Conservation (phyloP, 1,139 yeast genomes). For the Candida albicans region DNA sequence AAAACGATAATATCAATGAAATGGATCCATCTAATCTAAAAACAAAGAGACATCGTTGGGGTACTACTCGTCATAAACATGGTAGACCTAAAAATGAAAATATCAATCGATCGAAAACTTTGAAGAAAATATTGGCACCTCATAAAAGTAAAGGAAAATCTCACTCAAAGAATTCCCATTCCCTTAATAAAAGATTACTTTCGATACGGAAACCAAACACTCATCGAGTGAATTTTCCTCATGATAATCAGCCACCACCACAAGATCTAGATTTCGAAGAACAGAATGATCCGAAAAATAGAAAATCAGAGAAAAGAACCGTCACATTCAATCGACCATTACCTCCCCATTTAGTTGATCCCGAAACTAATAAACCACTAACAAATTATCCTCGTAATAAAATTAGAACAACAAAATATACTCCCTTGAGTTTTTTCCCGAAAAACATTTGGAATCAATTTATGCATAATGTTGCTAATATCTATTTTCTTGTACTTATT, state of each 20-base stretch:
- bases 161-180: slow-evolving; percentile 16
- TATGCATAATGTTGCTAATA: slow-evolving; percentile 52
- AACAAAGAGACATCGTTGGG: slow-evolving; percentile 80
- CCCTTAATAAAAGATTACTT: slow-evolving; percentile 16
- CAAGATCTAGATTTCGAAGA: slow-evolving; percentile 13
- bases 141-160: slow-evolving; percentile 6
- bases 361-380: slow-evolving; percentile 33
- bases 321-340: slow-evolving; percentile 69
- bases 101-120: slow-evolving; percentile 48
- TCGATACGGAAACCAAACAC: slow-evolving; percentile 24
- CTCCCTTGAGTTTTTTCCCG: slow-evolving; percentile 56
- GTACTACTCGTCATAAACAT: slow-evolving; percentile 76
- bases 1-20: slow-evolving; percentile 2
- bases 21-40: slow-evolving; percentile 10
- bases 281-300: slow-evolving; percentile 40
- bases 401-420: slow-evolving; percentile 60
- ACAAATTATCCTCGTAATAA: slow-evolving; percentile 51
- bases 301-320: slow-evolving; percentile 47
- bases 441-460: slow-evolving; percentile 53
- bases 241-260: slow-evolving; percentile 22
- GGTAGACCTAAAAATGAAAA: slow-evolving; percentile 60
- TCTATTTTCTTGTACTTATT: slow-evolving; percentile 51
- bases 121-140: slow-evolving; percentile 31
- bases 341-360: slow-evolving; percentile 61
- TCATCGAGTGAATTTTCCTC: slow-evolving; percentile 19